Percentiles rank a stretch among this genome's conserved stretches.
phyloP scores from a whole-genome alignment of 768 basidiomycete species.

The Infundibulicybe gibba region DNA sequence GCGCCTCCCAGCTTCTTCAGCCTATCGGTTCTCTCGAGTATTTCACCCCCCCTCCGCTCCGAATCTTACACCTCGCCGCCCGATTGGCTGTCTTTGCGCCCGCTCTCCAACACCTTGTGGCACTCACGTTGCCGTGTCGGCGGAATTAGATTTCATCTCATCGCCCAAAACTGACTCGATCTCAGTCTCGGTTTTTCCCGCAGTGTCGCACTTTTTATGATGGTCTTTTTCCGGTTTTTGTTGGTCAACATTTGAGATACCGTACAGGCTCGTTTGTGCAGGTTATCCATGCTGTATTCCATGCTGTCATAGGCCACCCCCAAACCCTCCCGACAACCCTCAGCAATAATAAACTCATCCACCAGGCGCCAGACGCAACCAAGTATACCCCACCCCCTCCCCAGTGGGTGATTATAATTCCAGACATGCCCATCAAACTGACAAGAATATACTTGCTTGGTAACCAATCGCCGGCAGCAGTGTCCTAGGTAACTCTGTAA shows the following conservation, averaged over 20 bases:
- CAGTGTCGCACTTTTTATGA: not conserved
- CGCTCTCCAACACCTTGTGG: slow-evolving; percentile 33
- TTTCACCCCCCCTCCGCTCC: slow-evolving; percentile 41
- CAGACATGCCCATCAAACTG: slow-evolving; percentile 14
- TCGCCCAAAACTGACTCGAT: slow-evolving; percentile 14
- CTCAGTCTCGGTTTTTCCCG: slow-evolving; percentile 6
- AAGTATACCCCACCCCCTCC: too few relatives aligned
- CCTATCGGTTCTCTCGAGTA: slow-evolving; percentile 38
- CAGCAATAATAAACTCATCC: too few relatives aligned
- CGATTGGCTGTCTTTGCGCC: slow-evolving; percentile 38
- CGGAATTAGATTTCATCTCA: slow-evolving; percentile 39
- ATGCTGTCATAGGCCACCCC: too few relatives aligned
- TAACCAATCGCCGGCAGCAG: slow-evolving; percentile 9
- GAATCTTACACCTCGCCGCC: slow-evolving; percentile 34
- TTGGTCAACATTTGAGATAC: too few relatives aligned
- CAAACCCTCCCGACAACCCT: too few relatives aligned
- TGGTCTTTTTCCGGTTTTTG: not conserved
- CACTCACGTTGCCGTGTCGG: slow-evolving; percentile 36
- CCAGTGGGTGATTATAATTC: slow-evolving; percentile 1
- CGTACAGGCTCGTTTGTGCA: too few relatives aligned
- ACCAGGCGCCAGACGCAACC: too few relatives aligned
- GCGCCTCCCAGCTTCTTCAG: slow-evolving; percentile 23
- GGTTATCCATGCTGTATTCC: too few relatives aligned
- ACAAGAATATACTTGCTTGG: slow-evolving; percentile 11
- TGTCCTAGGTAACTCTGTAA: slow-evolving; percentile 6